Percentiles rank a stretch among this genome's conserved stretches.
Conservation (phyloP, 345 rosid genomes). For the Cardamine occulta region DNA sequence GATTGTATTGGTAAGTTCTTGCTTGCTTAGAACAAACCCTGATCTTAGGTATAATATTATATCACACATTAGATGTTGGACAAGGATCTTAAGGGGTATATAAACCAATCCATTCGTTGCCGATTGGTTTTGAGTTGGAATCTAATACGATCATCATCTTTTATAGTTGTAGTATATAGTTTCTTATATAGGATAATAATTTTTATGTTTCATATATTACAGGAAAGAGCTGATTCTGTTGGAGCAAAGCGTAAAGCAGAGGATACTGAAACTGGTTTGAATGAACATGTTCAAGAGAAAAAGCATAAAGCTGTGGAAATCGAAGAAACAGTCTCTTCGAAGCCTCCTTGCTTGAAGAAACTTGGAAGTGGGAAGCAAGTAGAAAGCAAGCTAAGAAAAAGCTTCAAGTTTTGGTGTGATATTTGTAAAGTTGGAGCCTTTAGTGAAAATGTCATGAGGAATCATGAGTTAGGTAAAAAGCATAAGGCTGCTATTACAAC, state of each 20-base stretch:
- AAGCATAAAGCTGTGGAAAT: constrained; percentile 44
- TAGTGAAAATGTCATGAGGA: constrained; percentile 27
- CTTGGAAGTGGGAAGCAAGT: neutral
- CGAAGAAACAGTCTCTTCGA: constrained; percentile 10
- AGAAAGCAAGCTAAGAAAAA: constrained; percentile 1
- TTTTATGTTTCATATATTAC: constrained; percentile 39
- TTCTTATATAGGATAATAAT: neutral
- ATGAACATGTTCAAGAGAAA: constrained; percentile 50
- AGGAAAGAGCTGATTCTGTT: constrained; percentile 57
- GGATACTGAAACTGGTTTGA: constrained; percentile 44
- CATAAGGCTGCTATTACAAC: constrained; percentile 26
- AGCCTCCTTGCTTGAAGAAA: constrained; percentile 15
- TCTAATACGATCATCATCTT: too few species aligned
- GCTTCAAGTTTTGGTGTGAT: constrained; percentile 34
- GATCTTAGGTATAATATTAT: too few species aligned
- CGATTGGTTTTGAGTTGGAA: too few species aligned
- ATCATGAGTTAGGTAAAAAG: constrained; percentile 29
- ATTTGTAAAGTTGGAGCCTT: constrained; percentile 7
- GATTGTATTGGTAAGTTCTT: constrained; percentile 51
- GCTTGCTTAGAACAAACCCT: neutral
- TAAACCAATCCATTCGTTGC: too few species aligned
- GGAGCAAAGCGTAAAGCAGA: constrained; percentile 53
- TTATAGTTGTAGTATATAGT: neutral
- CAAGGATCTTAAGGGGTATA: too few species aligned
- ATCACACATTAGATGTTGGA: too few species aligned